Evolutionary conservation across 2,329 filamentous ascomycete genomes (phyloP).

Genomic region (Fusarium clavum): DNA sequence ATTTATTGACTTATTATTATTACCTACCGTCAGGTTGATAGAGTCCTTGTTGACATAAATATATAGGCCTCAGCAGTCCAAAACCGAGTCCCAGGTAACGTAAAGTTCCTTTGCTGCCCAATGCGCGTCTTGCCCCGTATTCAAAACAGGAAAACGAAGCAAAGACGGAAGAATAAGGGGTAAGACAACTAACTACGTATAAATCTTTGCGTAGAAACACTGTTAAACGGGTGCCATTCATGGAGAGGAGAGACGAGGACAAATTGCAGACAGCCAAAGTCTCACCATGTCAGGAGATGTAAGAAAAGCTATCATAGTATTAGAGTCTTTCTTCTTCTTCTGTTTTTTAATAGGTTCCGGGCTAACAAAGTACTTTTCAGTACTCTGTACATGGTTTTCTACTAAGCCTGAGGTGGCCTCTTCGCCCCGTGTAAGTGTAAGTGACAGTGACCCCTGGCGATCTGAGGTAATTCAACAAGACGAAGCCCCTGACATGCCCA

Average conservation of each 20-base stretch:
- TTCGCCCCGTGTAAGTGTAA: conserved; percentile 16
- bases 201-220: conserved; percentile 1
- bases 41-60: conserved; percentile 39
- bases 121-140: conserved; percentile 41
- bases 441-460: conserved; percentile 21
- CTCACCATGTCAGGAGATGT: conserved; percentile 47
- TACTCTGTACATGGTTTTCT: background rate
- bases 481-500: conserved; percentile 25
- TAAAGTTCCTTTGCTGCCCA: conserved; percentile 47
- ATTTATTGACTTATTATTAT: conserved; percentile 3
- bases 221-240: conserved; percentile 32
- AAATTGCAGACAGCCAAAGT: conserved; percentile 38
- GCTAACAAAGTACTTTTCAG: background rate
- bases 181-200: conserved; percentile 7
- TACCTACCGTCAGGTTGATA: background rate
- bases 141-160: conserved; percentile 31
- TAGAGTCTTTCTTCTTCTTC: conserved; percentile 1
- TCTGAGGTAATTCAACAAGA: conserved; percentile 17
- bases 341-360: conserved; percentile 25
- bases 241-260: conserved; percentile 22
- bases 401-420: conserved; percentile 6
- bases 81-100: conserved; percentile 33
- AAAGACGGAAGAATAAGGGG: conserved; percentile 38
- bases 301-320: background rate
- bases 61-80: conserved; percentile 1